Conservation (phyloP, 805 yeast species). For the Osmozyma mogii region DNA sequence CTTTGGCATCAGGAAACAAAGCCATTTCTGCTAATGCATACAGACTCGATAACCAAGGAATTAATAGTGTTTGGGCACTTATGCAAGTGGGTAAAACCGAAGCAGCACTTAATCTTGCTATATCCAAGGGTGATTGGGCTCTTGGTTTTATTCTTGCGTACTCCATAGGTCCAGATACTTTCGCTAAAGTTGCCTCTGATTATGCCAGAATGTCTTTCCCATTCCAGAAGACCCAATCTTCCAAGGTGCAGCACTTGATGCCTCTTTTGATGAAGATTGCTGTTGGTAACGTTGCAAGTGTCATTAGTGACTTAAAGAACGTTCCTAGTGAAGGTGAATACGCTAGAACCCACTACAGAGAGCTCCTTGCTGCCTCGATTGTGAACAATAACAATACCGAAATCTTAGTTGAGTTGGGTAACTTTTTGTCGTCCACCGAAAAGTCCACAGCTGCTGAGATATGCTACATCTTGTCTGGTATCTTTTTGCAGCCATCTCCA, state of each 20-base stretch:
- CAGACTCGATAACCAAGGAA: slow-evolving; percentile 32
- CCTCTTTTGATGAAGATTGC: slow-evolving; percentile 56
- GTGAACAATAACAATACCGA: slow-evolving; percentile 24
- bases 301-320: slow-evolving; percentile 41
- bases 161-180: slow-evolving; percentile 52
- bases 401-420: slow-evolving; percentile 46
- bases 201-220: slow-evolving; percentile 44
- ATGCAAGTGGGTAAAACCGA: slow-evolving; percentile 58
- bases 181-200: slow-evolving; percentile 49
- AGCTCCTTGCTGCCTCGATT: slow-evolving; percentile 33
- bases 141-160: slow-evolving; percentile 67
- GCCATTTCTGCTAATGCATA: slow-evolving; percentile 28
- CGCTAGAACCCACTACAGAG: slow-evolving; percentile 47
- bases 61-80: slow-evolving; percentile 24
- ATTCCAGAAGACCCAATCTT: slow-evolving; percentile 30
- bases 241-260: slow-evolving; percentile 34
- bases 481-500: slow-evolving; percentile 30
- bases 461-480: slow-evolving; percentile 39
- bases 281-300: slow-evolving; percentile 50
- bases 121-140: slow-evolving; percentile 65
- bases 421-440: slow-evolving; percentile 29
- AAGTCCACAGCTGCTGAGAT: slow-evolving; percentile 16
- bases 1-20: slow-evolving; percentile 2
- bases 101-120: slow-evolving; percentile 55
- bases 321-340: slow-evolving; percentile 38